Conservation (phyloP, 116 monocot species). For the Trichopus zeylanicus region DNA sequence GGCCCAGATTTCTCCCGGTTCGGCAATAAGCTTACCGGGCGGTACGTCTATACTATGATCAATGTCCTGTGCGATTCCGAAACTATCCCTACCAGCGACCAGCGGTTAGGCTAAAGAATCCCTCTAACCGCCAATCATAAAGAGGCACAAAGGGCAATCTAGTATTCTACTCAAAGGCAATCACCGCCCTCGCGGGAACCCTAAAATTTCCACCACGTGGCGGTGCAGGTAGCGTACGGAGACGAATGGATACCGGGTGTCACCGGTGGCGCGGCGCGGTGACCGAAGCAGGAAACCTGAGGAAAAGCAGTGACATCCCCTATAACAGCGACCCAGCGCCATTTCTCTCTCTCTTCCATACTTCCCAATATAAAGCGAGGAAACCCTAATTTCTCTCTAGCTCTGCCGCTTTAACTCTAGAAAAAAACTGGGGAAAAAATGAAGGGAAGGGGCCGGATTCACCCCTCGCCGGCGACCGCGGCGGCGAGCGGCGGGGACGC, state of each 20-base stretch:
- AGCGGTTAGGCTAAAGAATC: neutral
- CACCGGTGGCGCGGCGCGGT: neutral
- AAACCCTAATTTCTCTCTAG: constrained; percentile 24
- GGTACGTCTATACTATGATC: neutral
- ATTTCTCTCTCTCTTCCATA: neutral
- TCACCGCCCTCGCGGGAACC: neutral
- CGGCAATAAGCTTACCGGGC: neutral
- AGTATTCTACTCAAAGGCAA: neutral
- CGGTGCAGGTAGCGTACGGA: neutral
- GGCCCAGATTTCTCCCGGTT: neutral
- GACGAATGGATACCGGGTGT: neutral
- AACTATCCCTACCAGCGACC: neutral
- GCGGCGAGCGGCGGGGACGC: constrained; percentile 8
- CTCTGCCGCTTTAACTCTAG: too few relatives aligned
- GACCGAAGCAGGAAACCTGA: too few relatives aligned
- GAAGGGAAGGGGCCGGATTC: constrained; percentile 35
- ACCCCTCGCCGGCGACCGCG: constrained; percentile 24
- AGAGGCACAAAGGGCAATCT: neutral
- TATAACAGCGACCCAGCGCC: constrained; percentile 4
- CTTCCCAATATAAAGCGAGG: neutral
- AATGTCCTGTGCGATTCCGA: neutral
- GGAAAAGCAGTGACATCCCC: too few relatives aligned
- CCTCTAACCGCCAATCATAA: neutral
- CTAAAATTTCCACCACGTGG: neutral
- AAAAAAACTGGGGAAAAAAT: too few relatives aligned